phyloP scores from a whole-genome alignment of 805 yeast species.

The Henningerozyma blattae region DNA sequence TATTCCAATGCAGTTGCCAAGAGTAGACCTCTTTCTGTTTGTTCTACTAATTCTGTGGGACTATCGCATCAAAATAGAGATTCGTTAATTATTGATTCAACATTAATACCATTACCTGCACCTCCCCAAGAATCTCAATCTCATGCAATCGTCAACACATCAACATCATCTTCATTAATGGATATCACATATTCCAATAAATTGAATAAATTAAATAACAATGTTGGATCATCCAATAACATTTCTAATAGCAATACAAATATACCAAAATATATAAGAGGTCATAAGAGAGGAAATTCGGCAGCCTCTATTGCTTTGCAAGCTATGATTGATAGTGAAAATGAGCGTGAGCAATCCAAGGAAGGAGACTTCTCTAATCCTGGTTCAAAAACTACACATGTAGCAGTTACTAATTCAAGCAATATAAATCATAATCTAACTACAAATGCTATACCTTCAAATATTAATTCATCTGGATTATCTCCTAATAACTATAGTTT shows the following conservation, averaged over 20 bases:
- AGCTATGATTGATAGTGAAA: slow-evolving; percentile 71
- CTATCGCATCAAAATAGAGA: slow-evolving; percentile 19
- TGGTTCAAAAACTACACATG: no score
- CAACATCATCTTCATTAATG: not conserved
- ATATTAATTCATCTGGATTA: no score
- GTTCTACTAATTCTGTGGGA: not conserved
- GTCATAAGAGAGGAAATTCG: slow-evolving; percentile 29
- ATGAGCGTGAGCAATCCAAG: no score
- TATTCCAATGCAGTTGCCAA: slow-evolving; percentile 31
- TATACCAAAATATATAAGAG: slow-evolving; percentile 11
- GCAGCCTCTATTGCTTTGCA: slow-evolving; percentile 61
- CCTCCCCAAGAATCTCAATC: slow-evolving; percentile 62
- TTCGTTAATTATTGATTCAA: slow-evolving; percentile 23
- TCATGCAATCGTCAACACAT: slow-evolving; percentile 31
- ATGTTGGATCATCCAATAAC: slow-evolving; percentile 34
- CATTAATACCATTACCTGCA: slow-evolving; percentile 38
- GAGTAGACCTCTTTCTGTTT: slow-evolving; percentile 11
- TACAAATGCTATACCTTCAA: no score
- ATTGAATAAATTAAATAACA: slow-evolving; percentile 18
- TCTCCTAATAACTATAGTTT: no score
- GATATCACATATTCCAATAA: slow-evolving; percentile 29
- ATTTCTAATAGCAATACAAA: slow-evolving; percentile 13
- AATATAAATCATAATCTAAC: no score
- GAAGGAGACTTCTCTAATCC: no score
- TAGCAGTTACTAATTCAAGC: no score